These are phyloP conservation scores for Solanum piurae DNA, from an alignment of 257 asterid species.

Conservation along the genomic window DNA sequence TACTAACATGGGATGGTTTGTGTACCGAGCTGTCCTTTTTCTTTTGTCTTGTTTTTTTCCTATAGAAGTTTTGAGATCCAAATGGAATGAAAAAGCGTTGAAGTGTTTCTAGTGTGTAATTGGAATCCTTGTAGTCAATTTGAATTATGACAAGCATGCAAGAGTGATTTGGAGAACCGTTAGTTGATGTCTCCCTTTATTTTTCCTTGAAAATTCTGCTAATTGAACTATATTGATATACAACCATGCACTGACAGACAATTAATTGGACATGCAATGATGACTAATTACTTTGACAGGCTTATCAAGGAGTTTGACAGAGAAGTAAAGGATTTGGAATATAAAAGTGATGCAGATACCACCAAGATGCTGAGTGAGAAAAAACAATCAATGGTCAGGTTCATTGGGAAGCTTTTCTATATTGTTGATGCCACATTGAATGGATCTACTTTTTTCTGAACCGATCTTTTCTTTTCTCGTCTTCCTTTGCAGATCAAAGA, in stretches of 20 bases:
- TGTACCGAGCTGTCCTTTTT: not conserved
- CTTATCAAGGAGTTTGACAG: conserved; percentile 85
- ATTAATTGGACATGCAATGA: not conserved
- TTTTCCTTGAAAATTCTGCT: not conserved
- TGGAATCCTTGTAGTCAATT: not conserved
- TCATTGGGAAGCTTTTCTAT: not conserved
- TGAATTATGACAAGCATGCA: not conserved
- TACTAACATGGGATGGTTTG: not conserved
- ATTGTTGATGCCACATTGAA: not conserved
- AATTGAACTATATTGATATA: not conserved
- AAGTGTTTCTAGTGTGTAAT: not conserved
- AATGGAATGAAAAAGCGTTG: not conserved
- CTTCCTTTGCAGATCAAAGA: conserved; percentile 79
- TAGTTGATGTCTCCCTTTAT: not conserved
- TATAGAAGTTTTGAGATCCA: not conserved
- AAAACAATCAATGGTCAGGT: conserved; percentile 81
- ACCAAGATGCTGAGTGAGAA: conserved; percentile 71
- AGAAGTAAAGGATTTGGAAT: conserved; percentile 62
- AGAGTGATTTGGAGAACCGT: not conserved
- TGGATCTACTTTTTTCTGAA: not conserved
- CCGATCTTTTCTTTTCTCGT: conserved; percentile 8
- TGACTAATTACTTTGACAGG: conserved; percentile 33
- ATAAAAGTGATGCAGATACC: conserved; percentile 59
- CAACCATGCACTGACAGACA: not conserved
- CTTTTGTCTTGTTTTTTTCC: not conserved